Evolutionary conservation across 1,284 basidiomycete species (phyloP).

Genomic region (Moesziomyces sp.): DNA sequence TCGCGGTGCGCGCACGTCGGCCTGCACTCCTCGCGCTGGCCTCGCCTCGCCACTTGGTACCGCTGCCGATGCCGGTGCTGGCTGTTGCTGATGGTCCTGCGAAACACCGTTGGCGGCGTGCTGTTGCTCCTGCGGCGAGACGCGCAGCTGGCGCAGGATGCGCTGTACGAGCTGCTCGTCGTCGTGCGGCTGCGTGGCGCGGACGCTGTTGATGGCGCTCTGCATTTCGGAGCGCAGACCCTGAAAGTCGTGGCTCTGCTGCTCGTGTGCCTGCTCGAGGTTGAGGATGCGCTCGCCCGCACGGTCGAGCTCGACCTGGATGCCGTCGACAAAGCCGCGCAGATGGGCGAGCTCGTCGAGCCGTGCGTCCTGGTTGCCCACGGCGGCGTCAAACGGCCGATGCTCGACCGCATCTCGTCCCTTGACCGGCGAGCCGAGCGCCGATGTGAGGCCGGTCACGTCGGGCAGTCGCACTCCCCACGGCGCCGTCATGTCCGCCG

Average conservation of each 20-base stretch:
- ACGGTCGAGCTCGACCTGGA: conserved; percentile 47
- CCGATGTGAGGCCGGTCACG: conserved; percentile 53
- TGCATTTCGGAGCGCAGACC: conserved; percentile 41
- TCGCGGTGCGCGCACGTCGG: too few relatives aligned
- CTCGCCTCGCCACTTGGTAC: background rate
- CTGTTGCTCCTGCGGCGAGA: conserved; percentile 6
- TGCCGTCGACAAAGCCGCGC: conserved; percentile 45
- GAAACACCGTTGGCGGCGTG: background rate
- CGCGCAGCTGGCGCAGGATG: conserved; percentile 25
- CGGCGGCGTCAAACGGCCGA: conserved; percentile 30
- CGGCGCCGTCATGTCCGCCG: conserved; percentile 17
- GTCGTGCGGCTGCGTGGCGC: conserved; percentile 5
- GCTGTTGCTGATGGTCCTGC: background rate
- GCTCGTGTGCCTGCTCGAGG: conserved; percentile 47
- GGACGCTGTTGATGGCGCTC: conserved; percentile 32
- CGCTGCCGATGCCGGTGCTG: background rate
- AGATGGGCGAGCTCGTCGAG: conserved; percentile 49
- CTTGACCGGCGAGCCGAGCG: conserved; percentile 49
- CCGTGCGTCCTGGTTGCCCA: conserved; percentile 41
- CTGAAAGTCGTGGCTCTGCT: conserved; percentile 48
- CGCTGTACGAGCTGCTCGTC: conserved; percentile 31
- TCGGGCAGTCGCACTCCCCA: conserved; percentile 48
- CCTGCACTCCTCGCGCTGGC: background rate
- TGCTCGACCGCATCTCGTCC: conserved; percentile 43
- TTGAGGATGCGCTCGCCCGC: conserved; percentile 49